These are phyloP conservation scores for Trichoderma koningii DNA, from an alignment of 2,329 filamentous ascomycete species.

Conservation along the genomic window DNA sequence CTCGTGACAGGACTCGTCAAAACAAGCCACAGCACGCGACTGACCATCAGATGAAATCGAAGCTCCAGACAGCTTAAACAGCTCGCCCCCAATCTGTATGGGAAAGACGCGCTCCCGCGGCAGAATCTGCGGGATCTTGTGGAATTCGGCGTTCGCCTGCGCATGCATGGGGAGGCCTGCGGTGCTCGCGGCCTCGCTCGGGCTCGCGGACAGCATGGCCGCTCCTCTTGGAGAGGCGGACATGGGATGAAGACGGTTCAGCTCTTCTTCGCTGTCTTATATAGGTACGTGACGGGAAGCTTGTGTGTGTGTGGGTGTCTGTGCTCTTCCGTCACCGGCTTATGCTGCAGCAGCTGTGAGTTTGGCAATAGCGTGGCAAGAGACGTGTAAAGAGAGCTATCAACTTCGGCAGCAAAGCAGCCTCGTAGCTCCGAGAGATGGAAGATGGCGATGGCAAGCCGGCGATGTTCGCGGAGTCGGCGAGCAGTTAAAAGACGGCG, in stretches of 20 bases:
- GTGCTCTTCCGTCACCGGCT: background rate
- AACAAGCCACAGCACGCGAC: conserved; percentile 35
- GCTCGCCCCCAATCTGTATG: conserved; percentile 70
- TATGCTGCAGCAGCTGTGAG: background rate
- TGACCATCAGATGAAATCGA: conserved; percentile 72
- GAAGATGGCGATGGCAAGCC: background rate
- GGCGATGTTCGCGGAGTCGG: background rate
- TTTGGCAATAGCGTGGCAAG: background rate
- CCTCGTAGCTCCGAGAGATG: too few species aligned
- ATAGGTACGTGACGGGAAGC: too few species aligned
- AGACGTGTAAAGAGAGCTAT: background rate
- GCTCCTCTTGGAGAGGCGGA: conserved; percentile 13
- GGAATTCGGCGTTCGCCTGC: conserved; percentile 38
- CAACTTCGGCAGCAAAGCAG: background rate
- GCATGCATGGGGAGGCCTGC: conserved; percentile 34
- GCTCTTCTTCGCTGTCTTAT: background rate
- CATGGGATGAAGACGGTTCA: background rate
- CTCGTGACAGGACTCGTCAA: background rate
- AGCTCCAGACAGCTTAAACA: conserved; percentile 73
- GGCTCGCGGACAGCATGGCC: conserved; percentile 36
- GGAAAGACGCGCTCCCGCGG: conserved; percentile 74
- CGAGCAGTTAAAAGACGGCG: background rate
- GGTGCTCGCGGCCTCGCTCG: conserved; percentile 34
- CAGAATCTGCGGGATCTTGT: conserved; percentile 58
- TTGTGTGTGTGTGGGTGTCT: background rate